These are phyloP conservation scores for Trichodelitschia bisporula DNA, from an alignment of 495 filamentous ascomycete genomes.

Conservation along the genomic window DNA sequence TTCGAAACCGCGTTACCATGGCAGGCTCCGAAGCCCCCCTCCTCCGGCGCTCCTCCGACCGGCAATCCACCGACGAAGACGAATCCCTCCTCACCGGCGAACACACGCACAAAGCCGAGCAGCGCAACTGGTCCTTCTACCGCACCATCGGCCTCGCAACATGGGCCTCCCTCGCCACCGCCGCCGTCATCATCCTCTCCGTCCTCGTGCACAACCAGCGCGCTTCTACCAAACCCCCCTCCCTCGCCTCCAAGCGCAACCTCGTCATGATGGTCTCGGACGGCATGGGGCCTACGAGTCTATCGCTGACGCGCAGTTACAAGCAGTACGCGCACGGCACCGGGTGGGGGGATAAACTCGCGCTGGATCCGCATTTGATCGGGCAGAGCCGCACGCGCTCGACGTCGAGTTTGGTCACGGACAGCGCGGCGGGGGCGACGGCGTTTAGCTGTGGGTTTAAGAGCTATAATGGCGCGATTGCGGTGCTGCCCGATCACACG, in stretches of 20 bases:
- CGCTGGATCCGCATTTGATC: constrained; percentile 66
- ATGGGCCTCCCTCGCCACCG: constrained; percentile 79
- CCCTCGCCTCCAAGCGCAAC: constrained; percentile 57
- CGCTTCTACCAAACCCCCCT: constrained; percentile 19
- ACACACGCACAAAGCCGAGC: constrained; percentile 13
- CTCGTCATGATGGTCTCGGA: constrained; percentile 97
- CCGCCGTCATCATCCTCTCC: constrained; percentile 46
- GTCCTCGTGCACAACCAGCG: constrained; percentile 46
- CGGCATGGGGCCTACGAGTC: constrained; percentile 86
- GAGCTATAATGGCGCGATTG: constrained; percentile 91
- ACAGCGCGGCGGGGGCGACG: constrained; percentile 86
- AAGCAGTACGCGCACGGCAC: constrained; percentile 43
- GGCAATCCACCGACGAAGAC: constrained; percentile 29
- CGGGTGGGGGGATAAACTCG: constrained; percentile 42
- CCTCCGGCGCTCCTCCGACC: constrained; percentile 15
- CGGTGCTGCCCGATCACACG: constrained; percentile 55
- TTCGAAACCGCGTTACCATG: too few relatives aligned
- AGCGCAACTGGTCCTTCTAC: constrained; percentile 28
- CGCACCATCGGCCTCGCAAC: constrained; percentile 47
- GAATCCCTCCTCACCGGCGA: constrained; percentile 33
- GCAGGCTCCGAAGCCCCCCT: constrained; percentile 19
- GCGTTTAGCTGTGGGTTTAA: constrained; percentile 83
- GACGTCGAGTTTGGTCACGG: constrained; percentile 59
- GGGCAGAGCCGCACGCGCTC: constrained; percentile 75
- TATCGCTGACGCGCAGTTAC: constrained; percentile 64